Conservation (phyloP, 2,329 filamentous ascomycete genomes). For the Stachybotrys chartarum region DNA sequence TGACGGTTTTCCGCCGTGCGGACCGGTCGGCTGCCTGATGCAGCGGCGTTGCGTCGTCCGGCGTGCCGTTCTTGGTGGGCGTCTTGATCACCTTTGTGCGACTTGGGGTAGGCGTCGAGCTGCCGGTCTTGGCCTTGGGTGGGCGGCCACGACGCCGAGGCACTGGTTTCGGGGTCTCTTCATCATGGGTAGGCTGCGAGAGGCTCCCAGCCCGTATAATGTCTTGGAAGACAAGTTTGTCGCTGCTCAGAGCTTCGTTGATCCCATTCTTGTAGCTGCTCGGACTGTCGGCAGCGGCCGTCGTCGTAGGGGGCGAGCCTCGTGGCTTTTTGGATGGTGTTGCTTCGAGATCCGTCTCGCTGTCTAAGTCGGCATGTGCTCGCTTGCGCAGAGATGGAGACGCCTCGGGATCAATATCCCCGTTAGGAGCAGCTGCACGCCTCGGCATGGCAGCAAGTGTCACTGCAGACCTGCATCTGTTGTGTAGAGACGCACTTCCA, state of each 20-base stretch:
- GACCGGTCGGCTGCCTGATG: slow-evolving; percentile 73
- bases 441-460: not conserved
- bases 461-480: not conserved
- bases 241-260: too few species aligned
- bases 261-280: not conserved
- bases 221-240: not conserved
- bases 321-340: slow-evolving; percentile 10
- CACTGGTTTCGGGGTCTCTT: slow-evolving; percentile 21
- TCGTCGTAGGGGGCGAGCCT: not conserved
- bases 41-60: slow-evolving; percentile 49
- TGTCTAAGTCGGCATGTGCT: slow-evolving; percentile 3
- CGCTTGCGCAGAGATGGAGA: slow-evolving; percentile 14
- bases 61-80: slow-evolving; percentile 25
- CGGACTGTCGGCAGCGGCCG: not conserved
- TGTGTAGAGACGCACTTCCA: not conserved
- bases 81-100: slow-evolving; percentile 27
- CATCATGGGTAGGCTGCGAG: slow-evolving; percentile 9
- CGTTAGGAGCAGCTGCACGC: not conserved
- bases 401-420: not conserved
- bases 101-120: slow-evolving; percentile 25
- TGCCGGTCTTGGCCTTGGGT: slow-evolving; percentile 21
- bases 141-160: slow-evolving; percentile 27
- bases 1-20: slow-evolving; percentile 77
- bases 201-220: not conserved
- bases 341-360: not conserved